Conservation (phyloP, 164 flowering plant genomes). For the Platanus orientalis region DNA sequence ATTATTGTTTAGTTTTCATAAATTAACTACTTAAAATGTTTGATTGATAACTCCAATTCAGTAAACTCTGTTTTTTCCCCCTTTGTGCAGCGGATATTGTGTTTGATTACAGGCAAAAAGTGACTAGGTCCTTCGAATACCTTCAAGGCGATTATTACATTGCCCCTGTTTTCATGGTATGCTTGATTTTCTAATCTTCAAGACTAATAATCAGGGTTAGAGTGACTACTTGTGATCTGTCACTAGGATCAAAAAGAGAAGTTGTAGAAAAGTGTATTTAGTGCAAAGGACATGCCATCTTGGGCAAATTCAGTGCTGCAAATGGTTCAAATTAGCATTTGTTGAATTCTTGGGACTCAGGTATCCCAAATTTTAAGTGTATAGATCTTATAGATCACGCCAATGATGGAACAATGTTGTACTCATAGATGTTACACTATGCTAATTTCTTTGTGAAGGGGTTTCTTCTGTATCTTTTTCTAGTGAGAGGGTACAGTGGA, state of each 20-base stretch:
- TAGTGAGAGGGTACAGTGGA: too few relatives aligned
- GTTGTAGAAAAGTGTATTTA: too few relatives aligned
- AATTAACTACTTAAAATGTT: background rate
- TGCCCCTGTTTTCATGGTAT: conserved; percentile 84
- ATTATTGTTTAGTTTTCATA: background rate
- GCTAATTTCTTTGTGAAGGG: too few relatives aligned
- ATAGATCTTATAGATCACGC: too few relatives aligned
- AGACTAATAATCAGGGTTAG: background rate
- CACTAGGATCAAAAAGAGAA: background rate
- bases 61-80: background rate
- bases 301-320: too few relatives aligned
- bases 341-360: too few relatives aligned
- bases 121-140: conserved; percentile 79
- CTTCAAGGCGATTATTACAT: conserved; percentile 94
- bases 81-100: conserved; percentile 78
- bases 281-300: too few relatives aligned
- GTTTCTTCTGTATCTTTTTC: too few relatives aligned
- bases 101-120: conserved; percentile 91
- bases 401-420: too few relatives aligned
- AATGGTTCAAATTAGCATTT: too few relatives aligned
- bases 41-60: background rate
- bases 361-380: too few relatives aligned
- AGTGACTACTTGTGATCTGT: background rate
- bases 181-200: background rate
- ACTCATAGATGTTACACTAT: too few relatives aligned